Evolutionary conservation across 2,329 filamentous ascomycete genomes (phyloP), one percentile per base, ranked within the genome.

Genomic region (Penicillium sp.): DNA sequence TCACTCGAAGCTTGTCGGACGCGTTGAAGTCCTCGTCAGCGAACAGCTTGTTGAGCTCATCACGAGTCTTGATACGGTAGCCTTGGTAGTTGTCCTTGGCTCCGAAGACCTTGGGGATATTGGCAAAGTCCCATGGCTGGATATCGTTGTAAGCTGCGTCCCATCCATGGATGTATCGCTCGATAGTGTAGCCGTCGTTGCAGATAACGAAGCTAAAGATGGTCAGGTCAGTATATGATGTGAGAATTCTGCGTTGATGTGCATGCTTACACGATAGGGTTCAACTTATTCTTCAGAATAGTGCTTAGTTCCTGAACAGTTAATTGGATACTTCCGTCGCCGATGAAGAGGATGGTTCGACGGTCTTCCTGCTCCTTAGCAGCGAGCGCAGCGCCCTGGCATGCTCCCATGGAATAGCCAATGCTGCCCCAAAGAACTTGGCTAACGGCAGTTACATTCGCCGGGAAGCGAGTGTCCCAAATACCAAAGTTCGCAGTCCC

Each of bases 171-270:
- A 95, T 94, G 66, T 81, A 86, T 28, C 89, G 82, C 71, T 95
- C 89, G 65, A 94, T 93, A 9, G 88, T 93, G 71, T 87, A 95
- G 10, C 89, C 89, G 35, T 90, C 81, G 66, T 94, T 94, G 76
- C 86, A 88, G 58, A 95, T 84, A 54, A 93, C 77, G 66, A 95
- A 91, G 54, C 66, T 68, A 26, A 7, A 15, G 9, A 19, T 15
- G 26, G 40, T 61, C 21, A 59, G 80, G 40, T 61, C 19, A 60
- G 80, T 81, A 48, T 10, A 22, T 13, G 12, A 31, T n/a, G 15
- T 12, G 2, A 8, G 28, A 24, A 9, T 15, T n/a, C 4, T 17
- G 28, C 10, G 17, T 4, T 3, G 13, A 37, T 24, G 13, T 9
- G 13, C 4, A 8, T 32, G 72, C 80, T 74, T 71, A 85, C 77